These are phyloP conservation scores for Xenoacremonium recifei DNA, from an alignment of 2,329 filamentous ascomycete species.

Conservation along the genomic window DNA sequence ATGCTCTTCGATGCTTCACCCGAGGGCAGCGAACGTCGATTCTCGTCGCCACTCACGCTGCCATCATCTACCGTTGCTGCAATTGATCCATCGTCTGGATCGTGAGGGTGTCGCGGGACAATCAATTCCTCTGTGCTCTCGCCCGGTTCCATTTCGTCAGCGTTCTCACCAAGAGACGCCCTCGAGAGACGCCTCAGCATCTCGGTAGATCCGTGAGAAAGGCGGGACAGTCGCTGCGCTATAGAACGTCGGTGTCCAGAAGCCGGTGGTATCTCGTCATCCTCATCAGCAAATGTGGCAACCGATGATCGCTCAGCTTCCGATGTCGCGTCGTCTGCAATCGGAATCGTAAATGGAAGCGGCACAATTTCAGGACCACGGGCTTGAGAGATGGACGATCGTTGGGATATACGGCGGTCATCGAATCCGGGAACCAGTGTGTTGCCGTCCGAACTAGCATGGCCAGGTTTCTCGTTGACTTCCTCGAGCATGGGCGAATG, in stretches of 20 bases:
- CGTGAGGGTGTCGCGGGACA: conserved; percentile 36
- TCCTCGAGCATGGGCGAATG: conserved; percentile 20
- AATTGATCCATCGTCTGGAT: conserved; percentile 50
- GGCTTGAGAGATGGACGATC: conserved; percentile 24
- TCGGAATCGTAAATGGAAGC: conserved; percentile 63
- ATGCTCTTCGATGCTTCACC: conserved; percentile 29
- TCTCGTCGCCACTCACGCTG: conserved; percentile 41
- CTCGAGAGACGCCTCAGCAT: conserved; percentile 46
- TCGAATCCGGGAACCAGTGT: conserved; percentile 12
- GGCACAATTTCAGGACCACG: conserved; percentile 55
- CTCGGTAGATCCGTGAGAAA: conserved; percentile 48
- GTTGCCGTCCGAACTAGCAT: conserved; percentile 6
- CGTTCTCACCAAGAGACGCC: conserved; percentile 18
- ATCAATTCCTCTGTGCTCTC: conserved; percentile 49
- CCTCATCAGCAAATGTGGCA: conserved; percentile 67
- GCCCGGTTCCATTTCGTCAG: conserved; percentile 23
- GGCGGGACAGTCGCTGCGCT: conserved; percentile 48
- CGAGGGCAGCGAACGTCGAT: conserved; percentile 24
- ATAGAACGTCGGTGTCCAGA: conserved; percentile 35
- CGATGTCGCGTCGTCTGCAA: conserved; percentile 34
- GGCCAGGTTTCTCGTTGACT: conserved; percentile 26
- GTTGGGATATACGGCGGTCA: conserved; percentile 21
- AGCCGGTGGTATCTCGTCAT: conserved; percentile 34
- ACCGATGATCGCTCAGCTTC: conserved; percentile 62
- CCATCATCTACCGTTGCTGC: conserved; percentile 57